Conservation (phyloP, 1,284 basidiomycete species). For the Hypsizygus ulmarius region DNA sequence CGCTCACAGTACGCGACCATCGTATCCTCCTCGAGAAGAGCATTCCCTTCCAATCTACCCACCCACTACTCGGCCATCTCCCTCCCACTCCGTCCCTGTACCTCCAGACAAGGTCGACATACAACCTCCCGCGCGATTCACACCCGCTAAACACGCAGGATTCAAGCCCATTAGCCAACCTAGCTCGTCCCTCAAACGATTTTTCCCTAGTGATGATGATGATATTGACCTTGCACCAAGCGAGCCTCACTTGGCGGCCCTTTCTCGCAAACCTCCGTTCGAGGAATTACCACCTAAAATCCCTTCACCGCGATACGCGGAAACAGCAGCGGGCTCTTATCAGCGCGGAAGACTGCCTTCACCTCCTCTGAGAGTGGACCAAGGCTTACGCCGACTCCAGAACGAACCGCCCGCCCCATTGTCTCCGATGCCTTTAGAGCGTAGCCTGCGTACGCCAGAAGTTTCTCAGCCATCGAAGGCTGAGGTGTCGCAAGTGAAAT, state of each 20-base stretch:
- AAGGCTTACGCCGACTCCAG: neutral
- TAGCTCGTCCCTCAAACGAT: slow-evolving; percentile 63
- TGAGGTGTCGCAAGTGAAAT: slow-evolving; percentile 2
- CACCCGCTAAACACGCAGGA: slow-evolving; percentile 42
- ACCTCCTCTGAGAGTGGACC: slow-evolving; percentile 2
- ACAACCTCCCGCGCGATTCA: slow-evolving; percentile 16
- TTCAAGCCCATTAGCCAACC: slow-evolving; percentile 64
- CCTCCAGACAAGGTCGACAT: slow-evolving; percentile 14
- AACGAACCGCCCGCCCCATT: neutral
- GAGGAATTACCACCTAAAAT: slow-evolving; percentile 5
- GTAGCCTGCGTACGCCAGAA: neutral
- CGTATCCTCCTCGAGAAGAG: slow-evolving; percentile 8
- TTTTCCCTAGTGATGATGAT: slow-evolving; percentile 73
- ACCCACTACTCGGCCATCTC: neutral
- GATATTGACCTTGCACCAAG: slow-evolving; percentile 41
- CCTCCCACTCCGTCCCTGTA: slow-evolving; percentile 2
- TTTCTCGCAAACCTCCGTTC: neutral
- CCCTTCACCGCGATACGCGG: slow-evolving; percentile 16
- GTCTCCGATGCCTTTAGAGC: neutral
- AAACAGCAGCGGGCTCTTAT: slow-evolving; percentile 15
- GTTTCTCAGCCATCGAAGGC: neutral
- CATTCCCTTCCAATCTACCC: slow-evolving; percentile 1
- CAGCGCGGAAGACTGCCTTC: too few relatives aligned
- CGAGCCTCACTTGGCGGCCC: neutral
- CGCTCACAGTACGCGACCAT: slow-evolving; percentile 7